Conservation (phyloP, 1,284 basidiomycete genomes). For the Puccinia novopanici region DNA sequence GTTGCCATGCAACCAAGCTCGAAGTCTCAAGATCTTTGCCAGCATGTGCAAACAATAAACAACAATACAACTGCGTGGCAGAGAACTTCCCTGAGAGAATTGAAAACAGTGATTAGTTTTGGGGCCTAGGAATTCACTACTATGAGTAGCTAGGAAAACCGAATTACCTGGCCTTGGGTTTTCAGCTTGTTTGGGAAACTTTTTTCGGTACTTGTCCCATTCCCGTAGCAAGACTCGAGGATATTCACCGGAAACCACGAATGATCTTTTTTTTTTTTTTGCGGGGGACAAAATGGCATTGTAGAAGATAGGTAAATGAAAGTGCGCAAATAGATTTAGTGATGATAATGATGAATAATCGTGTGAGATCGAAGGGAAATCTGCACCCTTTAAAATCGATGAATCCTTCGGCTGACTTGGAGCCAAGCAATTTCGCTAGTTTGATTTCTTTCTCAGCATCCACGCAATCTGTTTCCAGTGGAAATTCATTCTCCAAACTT, state of each 20-base stretch:
- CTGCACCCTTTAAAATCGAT: conserved; percentile 41
- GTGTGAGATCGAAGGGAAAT: not conserved
- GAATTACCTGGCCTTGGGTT: conserved; percentile 40
- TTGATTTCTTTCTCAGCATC: conserved; percentile 48
- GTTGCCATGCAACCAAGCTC: conserved; percentile 27
- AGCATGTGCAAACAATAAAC: conserved; percentile 35
- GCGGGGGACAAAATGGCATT: not conserved
- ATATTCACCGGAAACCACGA: conserved; percentile 42
- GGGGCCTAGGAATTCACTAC: not conserved
- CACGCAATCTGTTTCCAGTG: conserved; percentile 35
- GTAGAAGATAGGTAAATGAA: not conserved
- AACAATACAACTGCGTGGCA: conserved; percentile 38
- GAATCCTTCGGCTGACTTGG: conserved; percentile 37
- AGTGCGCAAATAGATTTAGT: not conserved
- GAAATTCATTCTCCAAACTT: conserved; percentile 29
- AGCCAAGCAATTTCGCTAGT: conserved; percentile 31
- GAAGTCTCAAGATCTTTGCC: conserved; percentile 41
- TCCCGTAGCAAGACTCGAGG: conserved; percentile 28
- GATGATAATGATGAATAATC: not conserved
- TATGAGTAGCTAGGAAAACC: not conserved
- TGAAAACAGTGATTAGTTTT: not conserved
- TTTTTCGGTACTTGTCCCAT: conserved; percentile 35
- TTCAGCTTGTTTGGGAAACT: conserved; percentile 34
- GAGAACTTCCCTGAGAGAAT: conserved; percentile 32
- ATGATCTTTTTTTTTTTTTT: conserved; percentile 19